These are phyloP conservation scores for Glarea lozoyensis DNA, from an alignment of 495 filamentous ascomycete species.

Conservation along the genomic window DNA sequence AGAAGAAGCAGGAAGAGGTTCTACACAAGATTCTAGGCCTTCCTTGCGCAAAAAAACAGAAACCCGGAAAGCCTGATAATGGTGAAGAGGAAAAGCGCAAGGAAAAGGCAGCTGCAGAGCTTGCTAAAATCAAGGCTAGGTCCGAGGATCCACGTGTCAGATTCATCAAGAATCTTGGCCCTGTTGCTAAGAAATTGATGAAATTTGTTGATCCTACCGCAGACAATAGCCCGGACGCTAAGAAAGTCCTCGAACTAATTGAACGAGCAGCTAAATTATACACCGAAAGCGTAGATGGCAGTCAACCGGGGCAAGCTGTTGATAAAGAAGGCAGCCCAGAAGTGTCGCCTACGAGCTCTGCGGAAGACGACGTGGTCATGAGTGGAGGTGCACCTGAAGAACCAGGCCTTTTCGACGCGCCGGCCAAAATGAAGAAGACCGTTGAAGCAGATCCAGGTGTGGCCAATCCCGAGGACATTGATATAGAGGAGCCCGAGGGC, in stretches of 20 bases:
- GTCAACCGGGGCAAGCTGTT: conserved; percentile 5
- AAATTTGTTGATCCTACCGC: conserved; percentile 22
- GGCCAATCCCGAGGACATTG: conserved; percentile 36
- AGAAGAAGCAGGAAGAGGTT: conserved; percentile 43
- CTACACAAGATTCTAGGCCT: conserved; percentile 46
- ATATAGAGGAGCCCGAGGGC: conserved; percentile 35
- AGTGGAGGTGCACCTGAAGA: conserved; percentile 8
- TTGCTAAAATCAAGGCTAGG: no score
- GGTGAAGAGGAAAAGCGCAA: not conserved
- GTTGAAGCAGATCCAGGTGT: conserved; percentile 17
- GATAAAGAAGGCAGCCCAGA: conserved; percentile 5
- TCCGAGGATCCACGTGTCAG: conserved; percentile 27
- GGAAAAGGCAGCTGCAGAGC: no score
- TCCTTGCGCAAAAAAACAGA: conserved; percentile 24
- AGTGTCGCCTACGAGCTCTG: conserved; percentile 13
- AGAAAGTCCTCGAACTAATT: conserved; percentile 33
- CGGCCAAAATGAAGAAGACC: conserved; percentile 8
- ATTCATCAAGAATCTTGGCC: conserved; percentile 34
- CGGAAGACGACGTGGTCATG: conserved; percentile 7
- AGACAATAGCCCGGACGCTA: conserved; percentile 20
- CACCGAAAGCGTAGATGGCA: conserved; percentile 26
- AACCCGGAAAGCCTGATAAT: conserved; percentile 20
- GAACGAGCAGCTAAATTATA: conserved; percentile 35
- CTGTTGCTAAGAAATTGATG: conserved; percentile 27
- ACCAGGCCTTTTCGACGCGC: conserved; percentile 25